phyloP scores from a whole-genome alignment of 805 yeast genomes.

The Candida easanensis region DNA sequence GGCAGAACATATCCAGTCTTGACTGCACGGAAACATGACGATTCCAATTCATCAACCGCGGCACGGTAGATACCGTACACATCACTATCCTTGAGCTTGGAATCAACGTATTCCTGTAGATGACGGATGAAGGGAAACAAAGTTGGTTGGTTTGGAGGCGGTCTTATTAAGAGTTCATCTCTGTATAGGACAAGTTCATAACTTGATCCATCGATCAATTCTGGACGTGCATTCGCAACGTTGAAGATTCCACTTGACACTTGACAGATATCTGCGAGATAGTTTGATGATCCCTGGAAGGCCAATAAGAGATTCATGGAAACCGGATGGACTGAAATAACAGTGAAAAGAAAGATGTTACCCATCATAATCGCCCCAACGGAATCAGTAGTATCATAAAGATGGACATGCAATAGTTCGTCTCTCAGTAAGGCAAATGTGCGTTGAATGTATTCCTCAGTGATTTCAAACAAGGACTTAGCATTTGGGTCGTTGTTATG shows the following conservation, averaged over 20 bases:
- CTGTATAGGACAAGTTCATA: conserved; percentile 15
- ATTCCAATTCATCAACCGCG: conserved; percentile 17
- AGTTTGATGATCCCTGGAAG: conserved; percentile 12
- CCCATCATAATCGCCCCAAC: conserved; percentile 19
- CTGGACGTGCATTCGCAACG: conserved; percentile 5
- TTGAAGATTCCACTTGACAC: conserved; percentile 14
- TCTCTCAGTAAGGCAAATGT: conserved; percentile 12
- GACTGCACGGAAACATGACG: conserved; percentile 19
- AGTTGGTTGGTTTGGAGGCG: conserved; percentile 5
- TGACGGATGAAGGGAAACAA: conserved; percentile 18
- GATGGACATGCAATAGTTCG: not conserved
- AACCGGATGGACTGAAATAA: conserved; percentile 22
- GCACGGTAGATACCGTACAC: conserved; percentile 7
- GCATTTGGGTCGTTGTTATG: conserved; percentile 10
- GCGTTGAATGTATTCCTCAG: conserved; percentile 15
- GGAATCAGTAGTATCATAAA: conserved; percentile 1
- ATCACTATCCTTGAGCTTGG: not conserved
- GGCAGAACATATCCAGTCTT: conserved; percentile 23
- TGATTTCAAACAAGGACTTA: conserved; percentile 13
- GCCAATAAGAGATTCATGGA: conserved; percentile 12
- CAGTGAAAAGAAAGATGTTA: conserved; percentile 21
- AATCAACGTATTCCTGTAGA: conserved; percentile 14
- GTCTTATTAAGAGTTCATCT: conserved; percentile 11
- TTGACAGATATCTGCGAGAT: conserved; percentile 16
- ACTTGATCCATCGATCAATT: conserved; percentile 9